Evolutionary conservation across 2,329 filamentous ascomycete species (phyloP).

Genomic region (Alternaria sp.): DNA sequence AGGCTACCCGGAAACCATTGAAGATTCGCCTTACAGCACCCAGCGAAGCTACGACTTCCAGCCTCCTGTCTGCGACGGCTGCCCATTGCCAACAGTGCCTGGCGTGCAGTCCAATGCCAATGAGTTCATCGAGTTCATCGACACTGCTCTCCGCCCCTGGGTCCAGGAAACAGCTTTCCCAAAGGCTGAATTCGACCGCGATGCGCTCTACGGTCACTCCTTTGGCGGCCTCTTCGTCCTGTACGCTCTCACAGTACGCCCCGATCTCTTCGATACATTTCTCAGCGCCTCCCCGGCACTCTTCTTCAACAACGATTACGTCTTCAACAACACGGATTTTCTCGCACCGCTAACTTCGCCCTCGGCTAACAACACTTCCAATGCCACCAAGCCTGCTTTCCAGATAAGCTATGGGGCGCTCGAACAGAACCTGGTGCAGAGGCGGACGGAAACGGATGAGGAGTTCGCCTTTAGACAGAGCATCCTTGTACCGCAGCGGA

Average conservation of each 20-base stretch:
- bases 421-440: slow-evolving; percentile 38
- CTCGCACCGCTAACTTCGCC: slow-evolving; percentile 28
- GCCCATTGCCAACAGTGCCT: slow-evolving; percentile 33
- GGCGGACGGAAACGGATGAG: slow-evolving; percentile 39
- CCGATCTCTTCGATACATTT: slow-evolving; percentile 56
- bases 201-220: slow-evolving; percentile 61
- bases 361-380: background rate
- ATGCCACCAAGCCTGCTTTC: slow-evolving; percentile 39
- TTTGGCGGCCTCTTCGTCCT: slow-evolving; percentile 61
- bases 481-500: slow-evolving; percentile 35
- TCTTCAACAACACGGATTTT: slow-evolving; percentile 41
- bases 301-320: slow-evolving; percentile 58
- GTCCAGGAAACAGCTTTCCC: slow-evolving; percentile 40
- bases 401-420: slow-evolving; percentile 43
- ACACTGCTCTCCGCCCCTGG: slow-evolving; percentile 52
- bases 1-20: slow-evolving; percentile 40
- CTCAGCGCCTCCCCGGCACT: slow-evolving; percentile 59
- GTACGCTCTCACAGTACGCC: slow-evolving; percentile 55
- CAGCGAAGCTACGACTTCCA: slow-evolving; percentile 42
- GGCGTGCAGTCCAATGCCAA: slow-evolving; percentile 57
- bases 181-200: slow-evolving; percentile 46
- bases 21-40: slow-evolving; percentile 42
- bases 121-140: slow-evolving; percentile 57
- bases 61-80: slow-evolving; percentile 41
- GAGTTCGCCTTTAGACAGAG: slow-evolving; percentile 38